These are phyloP conservation scores for Pythium oligandrum DNA, from an alignment of 352 stramenopile genomes.

Conservation along the genomic window DNA sequence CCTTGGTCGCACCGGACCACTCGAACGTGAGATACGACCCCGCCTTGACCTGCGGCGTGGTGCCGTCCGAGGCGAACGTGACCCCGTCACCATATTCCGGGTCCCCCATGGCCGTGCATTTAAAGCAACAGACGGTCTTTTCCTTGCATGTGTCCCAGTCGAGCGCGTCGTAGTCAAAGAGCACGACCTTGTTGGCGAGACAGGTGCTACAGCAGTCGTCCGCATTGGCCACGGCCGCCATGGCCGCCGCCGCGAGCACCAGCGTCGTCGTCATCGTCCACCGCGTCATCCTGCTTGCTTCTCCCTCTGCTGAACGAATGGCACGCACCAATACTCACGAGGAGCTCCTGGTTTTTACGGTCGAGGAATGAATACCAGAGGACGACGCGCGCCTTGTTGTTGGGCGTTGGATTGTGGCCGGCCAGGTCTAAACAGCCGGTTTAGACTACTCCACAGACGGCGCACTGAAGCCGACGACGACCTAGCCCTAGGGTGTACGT, in stretches of 20 bases:
- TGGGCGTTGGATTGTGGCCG: no score
- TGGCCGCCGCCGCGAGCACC: neutral
- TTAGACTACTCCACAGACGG: no score
- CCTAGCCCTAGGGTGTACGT: no score
- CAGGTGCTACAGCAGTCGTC: constrained; percentile 23
- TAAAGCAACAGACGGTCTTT: constrained; percentile 20
- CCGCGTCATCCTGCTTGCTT: no score
- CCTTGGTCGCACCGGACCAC: constrained; percentile 25
- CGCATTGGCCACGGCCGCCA: neutral
- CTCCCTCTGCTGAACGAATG: no score
- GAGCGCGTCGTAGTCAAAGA: constrained; percentile 21
- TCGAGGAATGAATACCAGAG: no score
- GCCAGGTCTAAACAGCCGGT: no score
- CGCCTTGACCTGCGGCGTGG: constrained; percentile 41
- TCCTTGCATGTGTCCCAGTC: constrained; percentile 13
- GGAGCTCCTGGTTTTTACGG: no score
- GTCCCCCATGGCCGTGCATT: constrained; percentile 15
- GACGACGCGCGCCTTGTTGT: no score
- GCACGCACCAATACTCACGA: no score
- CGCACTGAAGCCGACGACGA: no score
- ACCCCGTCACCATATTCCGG: constrained; percentile 16
- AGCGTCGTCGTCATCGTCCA: neutral
- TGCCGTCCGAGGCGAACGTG: constrained; percentile 32
- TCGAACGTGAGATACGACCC: constrained; percentile 31
- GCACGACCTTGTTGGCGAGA: constrained; percentile 15